Base-by-base conservation (phyloP, 768 basidiomycete species). In the Candolleomyces aberdarensis region DNA sequence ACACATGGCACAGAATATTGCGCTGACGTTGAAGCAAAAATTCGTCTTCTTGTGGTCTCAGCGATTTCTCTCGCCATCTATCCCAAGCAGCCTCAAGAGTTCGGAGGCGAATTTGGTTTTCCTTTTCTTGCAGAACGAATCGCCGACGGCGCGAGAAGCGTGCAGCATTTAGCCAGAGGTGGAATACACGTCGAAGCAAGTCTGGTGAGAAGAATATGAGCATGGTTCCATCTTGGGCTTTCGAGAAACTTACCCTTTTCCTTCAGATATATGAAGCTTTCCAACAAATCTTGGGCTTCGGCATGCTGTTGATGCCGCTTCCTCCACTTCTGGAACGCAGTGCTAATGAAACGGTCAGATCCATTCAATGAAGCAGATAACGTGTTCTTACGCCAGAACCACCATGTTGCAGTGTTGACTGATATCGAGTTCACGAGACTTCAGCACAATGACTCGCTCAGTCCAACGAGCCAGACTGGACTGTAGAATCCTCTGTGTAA, bases 221-320 rank as follows among this genome's bases (percentile, higher is more conserved):
- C 51, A 59, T 26, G 20, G 20, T 58, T 31, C 31, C 44, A 61
- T 39, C 58, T 59, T 13, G 39, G 36, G 17, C 17, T 53, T 26
- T 41, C 15, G 58, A 49, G 48, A 56, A 61, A 41, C 73, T 41
- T 66, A 86, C 92, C 92, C 80, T 92, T 91, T 48, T 82, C 82
- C 71, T 91, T 92, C 49, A 94, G 85, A 62, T 55, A 89, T 82
- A 59, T 87, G 83, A 71, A 92, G 91, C 68, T 90, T 68, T 92
- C 87, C 83, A 94, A 85, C n/a, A 95, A 36, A 20, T 55, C 40
- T 20, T 55, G 72, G 63, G 88, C 85, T 69, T 92, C 89, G 2
- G 81, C 80, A 68, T 91, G 90, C 26, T 85, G 84, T 41, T 78
- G 73, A 66, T 81, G 84, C 41, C 82, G 75, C 6, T 70, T 73